phyloP scores from a whole-genome alignment of 75 land plant species.

The Cunninghamia lanceolata region DNA sequence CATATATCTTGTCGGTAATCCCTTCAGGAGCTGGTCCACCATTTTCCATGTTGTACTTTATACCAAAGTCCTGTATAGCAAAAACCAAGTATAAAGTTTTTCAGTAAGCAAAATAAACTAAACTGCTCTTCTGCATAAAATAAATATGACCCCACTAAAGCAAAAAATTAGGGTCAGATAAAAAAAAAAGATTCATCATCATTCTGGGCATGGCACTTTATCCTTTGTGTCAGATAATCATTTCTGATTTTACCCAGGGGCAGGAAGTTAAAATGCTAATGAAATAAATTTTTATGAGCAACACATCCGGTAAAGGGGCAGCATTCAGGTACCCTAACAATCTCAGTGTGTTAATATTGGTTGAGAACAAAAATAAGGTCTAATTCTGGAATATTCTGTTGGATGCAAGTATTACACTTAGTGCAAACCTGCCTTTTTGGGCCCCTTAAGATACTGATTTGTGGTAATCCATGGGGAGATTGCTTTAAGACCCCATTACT shows the following conservation, averaged over 20 bases:
- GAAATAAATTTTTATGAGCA: background rate
- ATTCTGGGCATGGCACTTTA: background rate
- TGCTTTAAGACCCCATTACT: no score
- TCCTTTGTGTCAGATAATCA: background rate
- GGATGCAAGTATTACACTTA: no score
- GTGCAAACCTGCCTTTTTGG: no score
- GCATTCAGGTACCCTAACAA: background rate
- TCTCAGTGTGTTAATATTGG: background rate
- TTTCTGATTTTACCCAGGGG: background rate
- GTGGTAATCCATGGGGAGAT: no score
- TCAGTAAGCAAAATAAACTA: background rate
- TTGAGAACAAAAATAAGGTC: background rate
- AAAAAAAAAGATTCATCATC: background rate
- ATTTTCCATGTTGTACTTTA: constrained; percentile 99
- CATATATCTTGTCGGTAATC: constrained; percentile 86
- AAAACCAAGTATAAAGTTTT: background rate
- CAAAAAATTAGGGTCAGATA: background rate
- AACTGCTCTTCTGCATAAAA: background rate
- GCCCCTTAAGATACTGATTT: no score
- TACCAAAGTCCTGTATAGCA: constrained; percentile 90
- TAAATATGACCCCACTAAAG: background rate
- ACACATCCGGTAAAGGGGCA: background rate
- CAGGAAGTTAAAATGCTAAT: background rate
- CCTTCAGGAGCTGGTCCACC: constrained; percentile 99
- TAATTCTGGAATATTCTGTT: background rate